These are phyloP conservation scores for Fistulifera pelliculosa DNA, from an alignment of 108 stramenopile genomes.

Conservation along the genomic window DNA sequence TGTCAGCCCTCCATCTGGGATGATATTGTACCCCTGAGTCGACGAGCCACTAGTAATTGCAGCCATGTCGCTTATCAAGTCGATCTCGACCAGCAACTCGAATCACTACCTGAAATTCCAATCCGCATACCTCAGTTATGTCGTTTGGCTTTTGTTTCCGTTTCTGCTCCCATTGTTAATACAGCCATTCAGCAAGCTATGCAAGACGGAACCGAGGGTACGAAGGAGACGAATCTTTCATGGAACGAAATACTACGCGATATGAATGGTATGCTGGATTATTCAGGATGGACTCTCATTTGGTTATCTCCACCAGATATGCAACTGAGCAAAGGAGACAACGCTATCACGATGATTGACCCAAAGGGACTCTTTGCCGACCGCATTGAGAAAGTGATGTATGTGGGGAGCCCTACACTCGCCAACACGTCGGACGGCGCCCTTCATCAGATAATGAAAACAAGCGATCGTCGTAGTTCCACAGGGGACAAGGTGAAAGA, in stretches of 20 bases:
- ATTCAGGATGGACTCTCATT: conserved; percentile 47
- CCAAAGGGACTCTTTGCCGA: conserved; percentile 40
- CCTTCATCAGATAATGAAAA: conserved; percentile 20
- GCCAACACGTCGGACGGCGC: conserved; percentile 19
- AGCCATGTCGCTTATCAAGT: conserved; percentile 48
- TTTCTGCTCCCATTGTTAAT: conserved; percentile 19
- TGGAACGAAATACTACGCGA: conserved; percentile 1
- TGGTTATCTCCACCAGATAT: conserved; percentile 25
- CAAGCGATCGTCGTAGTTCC: conserved; percentile 10
- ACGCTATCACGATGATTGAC: conserved; percentile 43
- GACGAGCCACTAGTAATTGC: conserved; percentile 34
- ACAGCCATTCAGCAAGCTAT: conserved; percentile 23
- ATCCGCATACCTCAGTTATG: conserved; percentile 31
- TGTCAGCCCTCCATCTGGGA: conserved; percentile 32
- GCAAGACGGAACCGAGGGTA: conserved; percentile 1
- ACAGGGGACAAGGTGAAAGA: conserved; percentile 19
- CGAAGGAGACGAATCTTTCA: background rate
- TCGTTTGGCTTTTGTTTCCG: conserved; percentile 64
- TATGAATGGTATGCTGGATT: conserved; percentile 40
- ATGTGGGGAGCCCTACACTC: conserved; percentile 27
- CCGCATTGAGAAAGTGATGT: conserved; percentile 42
- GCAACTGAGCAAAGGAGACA: conserved; percentile 39
- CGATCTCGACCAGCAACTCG: conserved; percentile 37
- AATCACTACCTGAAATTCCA: conserved; percentile 26
- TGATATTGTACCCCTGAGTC: conserved; percentile 23